Conservation (phyloP, 768 basidiomycete genomes). For the Amanita fuliginea region DNA sequence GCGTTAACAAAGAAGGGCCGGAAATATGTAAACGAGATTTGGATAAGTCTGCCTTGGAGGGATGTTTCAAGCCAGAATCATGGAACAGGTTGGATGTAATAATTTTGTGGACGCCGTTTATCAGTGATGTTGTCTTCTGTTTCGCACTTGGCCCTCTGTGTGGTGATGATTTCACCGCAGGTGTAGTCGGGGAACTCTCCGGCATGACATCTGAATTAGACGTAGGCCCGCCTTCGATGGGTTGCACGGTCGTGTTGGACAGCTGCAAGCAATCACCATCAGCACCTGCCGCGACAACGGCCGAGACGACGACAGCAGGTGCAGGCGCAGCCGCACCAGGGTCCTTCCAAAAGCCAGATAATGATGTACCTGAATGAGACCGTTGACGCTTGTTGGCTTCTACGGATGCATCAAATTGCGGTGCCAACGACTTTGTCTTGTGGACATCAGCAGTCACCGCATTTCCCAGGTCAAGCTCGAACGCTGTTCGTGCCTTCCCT, state of each 20-base stretch:
- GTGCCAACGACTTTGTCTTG: background rate
- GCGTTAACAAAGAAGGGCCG: slow-evolving; percentile 46
- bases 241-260: slow-evolving; percentile 12
- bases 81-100: slow-evolving; percentile 11
- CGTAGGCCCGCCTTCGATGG: background rate
- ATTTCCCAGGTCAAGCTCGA: slow-evolving; percentile 21
- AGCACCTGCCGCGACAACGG: slow-evolving; percentile 33
- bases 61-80: slow-evolving; percentile 11
- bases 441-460: slow-evolving; percentile 16
- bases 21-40: slow-evolving; percentile 9
- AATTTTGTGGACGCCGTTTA: slow-evolving; percentile 16
- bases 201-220: slow-evolving; percentile 12
- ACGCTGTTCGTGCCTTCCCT: slow-evolving; percentile 19
- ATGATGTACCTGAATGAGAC: slow-evolving; percentile 26
- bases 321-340: slow-evolving; percentile 41
- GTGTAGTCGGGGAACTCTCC: slow-evolving; percentile 29
- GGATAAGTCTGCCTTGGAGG: slow-evolving; percentile 6
- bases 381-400: slow-evolving; percentile 9
- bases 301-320: slow-evolving; percentile 41
- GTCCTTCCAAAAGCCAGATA: slow-evolving; percentile 37
- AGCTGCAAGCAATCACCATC: slow-evolving; percentile 28
- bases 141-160: slow-evolving; percentile 21
- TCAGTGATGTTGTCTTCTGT: slow-evolving; percentile 14
- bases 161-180: slow-evolving; percentile 31
- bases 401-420: background rate